These are phyloP conservation scores for Hyparrhenia diplandra DNA, from an alignment of 176 grass and related monocot genomes.

Conservation along the genomic window DNA sequence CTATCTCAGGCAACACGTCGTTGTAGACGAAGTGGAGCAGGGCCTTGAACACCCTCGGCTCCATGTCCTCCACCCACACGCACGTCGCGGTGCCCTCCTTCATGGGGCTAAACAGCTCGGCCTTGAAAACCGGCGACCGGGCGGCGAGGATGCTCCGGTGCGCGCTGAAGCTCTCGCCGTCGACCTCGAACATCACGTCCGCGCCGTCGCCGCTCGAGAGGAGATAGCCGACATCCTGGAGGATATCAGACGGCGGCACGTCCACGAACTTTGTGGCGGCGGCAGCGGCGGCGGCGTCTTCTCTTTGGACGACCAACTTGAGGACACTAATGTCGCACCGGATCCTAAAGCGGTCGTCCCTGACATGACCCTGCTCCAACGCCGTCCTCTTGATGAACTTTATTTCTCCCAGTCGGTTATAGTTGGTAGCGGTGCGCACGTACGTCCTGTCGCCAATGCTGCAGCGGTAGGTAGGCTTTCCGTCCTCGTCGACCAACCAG, in stretches of 20 bases:
- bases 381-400: no score
- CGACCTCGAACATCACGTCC: neutral
- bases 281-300: no score
- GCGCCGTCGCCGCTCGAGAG: neutral
- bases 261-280: no score
- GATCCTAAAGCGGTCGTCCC: no score
- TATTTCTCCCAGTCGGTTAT: no score
- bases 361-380: no score
- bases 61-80: neutral
- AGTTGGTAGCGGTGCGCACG: no score
- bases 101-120: neutral
- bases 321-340: no score
- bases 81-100: neutral
- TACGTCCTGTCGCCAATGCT: no score
- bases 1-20: neutral
- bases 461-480: neutral
- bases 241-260: no score
- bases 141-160: neutral
- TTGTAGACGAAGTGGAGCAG: neutral
- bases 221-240: no score
- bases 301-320: no score
- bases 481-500: neutral
- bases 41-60: neutral
- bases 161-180: neutral
- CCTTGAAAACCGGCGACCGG: neutral